These are phyloP conservation scores for Murraya paniculata DNA, from an alignment of 345 rosid species.

Conservation along the genomic window DNA sequence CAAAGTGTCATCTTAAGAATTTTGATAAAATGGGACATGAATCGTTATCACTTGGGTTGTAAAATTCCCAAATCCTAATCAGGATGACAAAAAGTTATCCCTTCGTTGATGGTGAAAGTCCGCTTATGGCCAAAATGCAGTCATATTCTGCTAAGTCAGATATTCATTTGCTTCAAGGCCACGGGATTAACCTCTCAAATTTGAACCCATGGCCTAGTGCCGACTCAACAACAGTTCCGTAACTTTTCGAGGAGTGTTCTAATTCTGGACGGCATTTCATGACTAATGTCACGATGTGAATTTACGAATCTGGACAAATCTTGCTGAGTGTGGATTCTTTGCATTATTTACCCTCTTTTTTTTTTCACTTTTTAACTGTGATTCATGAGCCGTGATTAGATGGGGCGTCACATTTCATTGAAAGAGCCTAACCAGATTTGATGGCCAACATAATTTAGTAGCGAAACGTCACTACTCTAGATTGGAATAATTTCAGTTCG, in stretches of 20 bases:
- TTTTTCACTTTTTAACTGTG: accelerated
- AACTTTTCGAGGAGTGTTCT: neutral
- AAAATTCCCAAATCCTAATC: neutral
- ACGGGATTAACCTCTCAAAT: neutral
- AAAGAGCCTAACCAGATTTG: neutral
- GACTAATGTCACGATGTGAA: neutral
- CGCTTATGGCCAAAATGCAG: neutral
- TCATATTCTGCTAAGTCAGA: neutral
- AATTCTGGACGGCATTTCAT: neutral
- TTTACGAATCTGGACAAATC: neutral
- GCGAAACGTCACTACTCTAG: neutral
- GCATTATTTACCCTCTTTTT: neutral
- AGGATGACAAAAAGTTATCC: neutral
- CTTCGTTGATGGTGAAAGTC: neutral
- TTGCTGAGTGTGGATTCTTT: neutral
- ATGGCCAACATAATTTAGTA: neutral
- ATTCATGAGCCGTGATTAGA: neutral
- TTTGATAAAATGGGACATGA: no score
- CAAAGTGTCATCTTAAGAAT: neutral
- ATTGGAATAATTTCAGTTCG: neutral
- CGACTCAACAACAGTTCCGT: neutral
- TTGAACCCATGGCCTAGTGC: neutral
- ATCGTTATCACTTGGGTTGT: no score
- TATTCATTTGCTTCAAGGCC: neutral
- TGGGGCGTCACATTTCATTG: neutral